A percentile compares a stretch with the other conserved stretches of the same genome.
Evolutionary conservation across 176 grass and related monocot species (phyloP).

Genomic region (Avena sativa): DNA sequence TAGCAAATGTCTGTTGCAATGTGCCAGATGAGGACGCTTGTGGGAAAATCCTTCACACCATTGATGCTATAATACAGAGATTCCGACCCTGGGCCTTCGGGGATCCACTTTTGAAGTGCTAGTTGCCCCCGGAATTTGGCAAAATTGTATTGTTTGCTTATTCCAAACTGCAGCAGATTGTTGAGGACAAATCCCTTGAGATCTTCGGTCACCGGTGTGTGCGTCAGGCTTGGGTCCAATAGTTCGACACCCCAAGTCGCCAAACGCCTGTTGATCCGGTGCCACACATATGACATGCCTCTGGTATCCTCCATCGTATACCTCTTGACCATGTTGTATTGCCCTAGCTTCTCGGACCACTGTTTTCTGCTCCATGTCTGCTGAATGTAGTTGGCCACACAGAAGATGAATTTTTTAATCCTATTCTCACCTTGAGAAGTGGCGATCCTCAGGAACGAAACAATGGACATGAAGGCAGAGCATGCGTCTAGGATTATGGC

Average conservation of each 20-base stretch:
- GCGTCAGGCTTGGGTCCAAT: not conserved
- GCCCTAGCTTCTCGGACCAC: slow-evolving; percentile 22
- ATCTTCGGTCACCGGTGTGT: not conserved
- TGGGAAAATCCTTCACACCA: not conserved
- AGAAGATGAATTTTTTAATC: not conserved
- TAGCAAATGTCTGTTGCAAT: slow-evolving; percentile 17
- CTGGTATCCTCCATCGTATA: not conserved
- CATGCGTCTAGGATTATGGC: not conserved
- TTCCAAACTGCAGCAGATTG: not conserved
- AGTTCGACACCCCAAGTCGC: rapidly evolving
- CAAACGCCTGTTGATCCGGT: not conserved
- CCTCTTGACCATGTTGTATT: slow-evolving; percentile 14
- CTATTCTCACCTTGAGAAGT: too few species aligned
- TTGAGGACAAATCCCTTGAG: slow-evolving; percentile 11
- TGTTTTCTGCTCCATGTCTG: not conserved
- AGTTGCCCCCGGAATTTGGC: not conserved
- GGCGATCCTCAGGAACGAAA: not conserved
- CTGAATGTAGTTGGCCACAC: not conserved
- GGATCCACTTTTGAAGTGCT: not conserved
- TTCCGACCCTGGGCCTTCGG: not conserved
- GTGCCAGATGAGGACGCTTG: not conserved
- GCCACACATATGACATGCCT: not conserved
- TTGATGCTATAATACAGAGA: not conserved
- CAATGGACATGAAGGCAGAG: not conserved
- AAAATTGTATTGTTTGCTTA: rapidly evolving